Conservation (phyloP, 2,329 filamentous ascomycete species). For the Aspergillus fischeri region DNA sequence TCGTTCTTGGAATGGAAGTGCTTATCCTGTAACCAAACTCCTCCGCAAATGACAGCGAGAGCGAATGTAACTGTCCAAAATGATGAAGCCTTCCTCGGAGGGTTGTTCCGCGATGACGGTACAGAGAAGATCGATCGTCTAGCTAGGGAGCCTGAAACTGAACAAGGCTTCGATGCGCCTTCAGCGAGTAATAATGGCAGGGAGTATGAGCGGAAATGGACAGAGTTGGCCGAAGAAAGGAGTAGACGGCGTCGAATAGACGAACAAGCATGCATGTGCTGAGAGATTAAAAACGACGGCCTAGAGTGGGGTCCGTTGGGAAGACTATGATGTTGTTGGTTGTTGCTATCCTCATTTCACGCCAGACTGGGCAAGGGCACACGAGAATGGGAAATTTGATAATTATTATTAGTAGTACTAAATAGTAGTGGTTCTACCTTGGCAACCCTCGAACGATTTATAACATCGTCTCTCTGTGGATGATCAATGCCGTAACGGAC, state of each 20-base stretch:
- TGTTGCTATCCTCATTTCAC: background rate
- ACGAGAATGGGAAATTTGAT: background rate
- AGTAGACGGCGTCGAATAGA: conserved; percentile 28
- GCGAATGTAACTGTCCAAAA: conserved; percentile 36
- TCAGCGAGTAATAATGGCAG: conserved; percentile 5
- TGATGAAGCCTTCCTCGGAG: conserved; percentile 34
- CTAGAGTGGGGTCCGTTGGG: background rate
- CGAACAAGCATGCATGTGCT: conserved; percentile 35
- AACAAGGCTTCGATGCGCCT: conserved; percentile 20
- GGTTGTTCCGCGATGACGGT: conserved; percentile 14
- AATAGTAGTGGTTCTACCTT: background rate
- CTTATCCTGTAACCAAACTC: conserved; percentile 31
- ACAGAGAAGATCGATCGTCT: conserved; percentile 26
- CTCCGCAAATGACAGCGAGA: conserved; percentile 30
- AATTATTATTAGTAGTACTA: background rate
- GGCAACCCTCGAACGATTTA: background rate
- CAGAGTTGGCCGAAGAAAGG: conserved; percentile 28
- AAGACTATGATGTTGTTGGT: background rate
- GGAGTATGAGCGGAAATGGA: conserved; percentile 14
- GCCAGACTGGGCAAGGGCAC: background rate
- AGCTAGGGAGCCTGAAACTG: conserved; percentile 17
- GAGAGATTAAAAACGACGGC: conserved; percentile 4
- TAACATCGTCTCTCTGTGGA: background rate
- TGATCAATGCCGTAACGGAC: background rate
- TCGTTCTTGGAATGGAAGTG: conserved; percentile 19